Evolutionary conservation across 2,329 filamentous ascomycete species (phyloP).

Genomic region (Aspergillus brunneoviolaceus): DNA sequence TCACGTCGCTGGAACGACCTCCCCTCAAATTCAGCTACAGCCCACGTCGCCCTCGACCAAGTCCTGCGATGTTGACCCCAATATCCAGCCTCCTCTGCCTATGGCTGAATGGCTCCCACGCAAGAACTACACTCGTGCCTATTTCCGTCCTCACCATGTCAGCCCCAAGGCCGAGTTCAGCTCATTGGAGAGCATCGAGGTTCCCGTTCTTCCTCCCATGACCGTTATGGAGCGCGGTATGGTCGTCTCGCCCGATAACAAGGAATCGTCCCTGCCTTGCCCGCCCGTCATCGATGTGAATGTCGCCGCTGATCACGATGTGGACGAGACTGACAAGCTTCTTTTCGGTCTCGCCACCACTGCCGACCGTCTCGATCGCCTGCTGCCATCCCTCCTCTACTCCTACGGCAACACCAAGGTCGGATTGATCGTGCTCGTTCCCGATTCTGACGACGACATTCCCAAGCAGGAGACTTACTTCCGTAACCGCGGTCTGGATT

Average conservation of each 20-base stretch:
- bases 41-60: conserved; percentile 18
- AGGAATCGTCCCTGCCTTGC: conserved; percentile 35
- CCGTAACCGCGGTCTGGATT: conserved; percentile 42
- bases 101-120: conserved; percentile 44
- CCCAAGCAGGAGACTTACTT: conserved; percentile 42
- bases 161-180: conserved; percentile 38
- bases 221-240: conserved; percentile 41
- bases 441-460: conserved; percentile 41
- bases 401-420: conserved; percentile 45
- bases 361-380: conserved; percentile 42
- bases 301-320: conserved; percentile 39
- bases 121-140: conserved; percentile 47
- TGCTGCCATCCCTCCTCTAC: conserved; percentile 44
- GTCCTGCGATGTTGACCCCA: conserved; percentile 37
- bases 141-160: conserved; percentile 41
- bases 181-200: conserved; percentile 39
- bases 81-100: conserved; percentile 35
- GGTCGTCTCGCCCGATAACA: conserved; percentile 36
- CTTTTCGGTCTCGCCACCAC: conserved; percentile 45
- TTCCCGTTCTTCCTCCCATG: conserved; percentile 40
- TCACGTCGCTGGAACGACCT: conserved; percentile 21
- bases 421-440: conserved; percentile 42
- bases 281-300: conserved; percentile 42
- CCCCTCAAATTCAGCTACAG: conserved; percentile 26
- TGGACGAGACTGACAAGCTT: conserved; percentile 43